Evolutionary conservation across 2,329 filamentous ascomycete species (phyloP).

Genomic region (Pseudopithomyces chartarum): DNA sequence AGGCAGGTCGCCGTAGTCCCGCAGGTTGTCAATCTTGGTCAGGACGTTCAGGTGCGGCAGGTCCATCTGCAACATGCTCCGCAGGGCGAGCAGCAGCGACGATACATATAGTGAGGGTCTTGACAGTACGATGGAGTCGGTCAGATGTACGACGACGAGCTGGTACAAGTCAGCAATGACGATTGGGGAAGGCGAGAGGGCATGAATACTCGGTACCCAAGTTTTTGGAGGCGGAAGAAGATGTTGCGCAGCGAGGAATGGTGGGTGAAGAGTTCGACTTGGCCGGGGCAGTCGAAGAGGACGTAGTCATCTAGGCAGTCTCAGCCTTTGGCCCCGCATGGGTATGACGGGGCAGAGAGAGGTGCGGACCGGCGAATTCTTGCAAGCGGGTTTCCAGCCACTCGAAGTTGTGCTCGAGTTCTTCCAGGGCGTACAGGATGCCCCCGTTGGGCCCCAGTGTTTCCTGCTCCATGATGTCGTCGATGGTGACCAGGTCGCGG

Average conservation of each 20-base stretch:
- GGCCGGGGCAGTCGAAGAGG: constrained; percentile 93
- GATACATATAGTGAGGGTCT: constrained; percentile 94
- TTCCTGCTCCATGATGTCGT: constrained; percentile 94
- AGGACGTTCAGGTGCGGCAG: constrained; percentile 94
- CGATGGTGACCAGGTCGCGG: constrained; percentile 82
- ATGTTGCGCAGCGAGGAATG: constrained; percentile 91
- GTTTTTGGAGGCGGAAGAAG: constrained; percentile 86
- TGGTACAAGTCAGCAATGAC: constrained; percentile 49
- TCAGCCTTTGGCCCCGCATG: constrained; percentile 15
- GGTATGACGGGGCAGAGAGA: neutral
- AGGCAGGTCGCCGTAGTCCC: constrained; percentile 80
- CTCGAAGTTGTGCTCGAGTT: constrained; percentile 90
- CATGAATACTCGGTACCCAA: constrained; percentile 81
- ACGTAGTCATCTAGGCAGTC: constrained; percentile 75
- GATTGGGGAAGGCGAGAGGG: constrained; percentile 21
- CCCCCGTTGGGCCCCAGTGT: constrained; percentile 90
- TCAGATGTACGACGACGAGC: constrained; percentile 91
- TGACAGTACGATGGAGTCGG: constrained; percentile 91
- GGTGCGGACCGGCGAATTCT: constrained; percentile 64
- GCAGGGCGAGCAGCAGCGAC: constrained; percentile 87
- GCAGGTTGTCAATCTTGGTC: constrained; percentile 95
- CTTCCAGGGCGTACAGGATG: constrained; percentile 90
- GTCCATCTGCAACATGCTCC: constrained; percentile 98
- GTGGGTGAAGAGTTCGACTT: constrained; percentile 96
- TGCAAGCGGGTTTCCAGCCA: constrained; percentile 86